These are phyloP conservation scores for Aurantiochytrium sp. DNA, from an alignment of 108 stramenopile genomes.

Conservation along the genomic window DNA sequence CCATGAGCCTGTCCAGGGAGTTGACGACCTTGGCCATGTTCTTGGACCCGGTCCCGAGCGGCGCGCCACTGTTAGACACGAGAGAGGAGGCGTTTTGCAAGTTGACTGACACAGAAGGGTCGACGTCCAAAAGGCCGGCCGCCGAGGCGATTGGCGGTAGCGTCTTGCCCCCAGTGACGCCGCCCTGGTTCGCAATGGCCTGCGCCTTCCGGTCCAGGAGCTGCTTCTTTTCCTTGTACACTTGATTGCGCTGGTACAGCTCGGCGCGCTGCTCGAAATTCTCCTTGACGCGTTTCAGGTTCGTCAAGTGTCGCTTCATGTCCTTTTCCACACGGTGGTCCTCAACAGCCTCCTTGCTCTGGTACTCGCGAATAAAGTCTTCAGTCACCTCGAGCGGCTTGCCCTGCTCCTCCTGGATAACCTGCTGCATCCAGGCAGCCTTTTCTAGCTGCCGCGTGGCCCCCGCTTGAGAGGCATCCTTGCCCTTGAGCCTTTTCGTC, in stretches of 20 bases:
- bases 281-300: conserved; percentile 38
- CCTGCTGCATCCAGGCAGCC: conserved; percentile 56
- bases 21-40: conserved; percentile 38
- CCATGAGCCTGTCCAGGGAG: conserved; percentile 53
- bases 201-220: neutral
- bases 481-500: conserved; percentile 50
- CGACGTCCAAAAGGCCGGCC: neutral
- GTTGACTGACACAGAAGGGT: neutral
- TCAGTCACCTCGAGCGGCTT: conserved; percentile 52
- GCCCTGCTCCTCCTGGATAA: conserved; percentile 57
- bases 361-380: conserved; percentile 44
- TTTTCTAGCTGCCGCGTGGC: neutral
- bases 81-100: neutral
- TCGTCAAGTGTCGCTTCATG: conserved; percentile 48
- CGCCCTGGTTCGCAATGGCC: neutral
- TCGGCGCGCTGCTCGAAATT: conserved; percentile 31
- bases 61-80: neutral
- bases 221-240: conserved; percentile 41
- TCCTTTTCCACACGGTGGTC: conserved; percentile 45
- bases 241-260: neutral
- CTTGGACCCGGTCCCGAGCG: neutral
- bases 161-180: neutral
- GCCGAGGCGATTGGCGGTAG: neutral
- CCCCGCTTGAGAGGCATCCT: neutral
- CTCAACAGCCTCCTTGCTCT: conserved; percentile 37